Conservation (phyloP, 2,329 filamentous ascomycete genomes). For the Exophiala sp. region DNA sequence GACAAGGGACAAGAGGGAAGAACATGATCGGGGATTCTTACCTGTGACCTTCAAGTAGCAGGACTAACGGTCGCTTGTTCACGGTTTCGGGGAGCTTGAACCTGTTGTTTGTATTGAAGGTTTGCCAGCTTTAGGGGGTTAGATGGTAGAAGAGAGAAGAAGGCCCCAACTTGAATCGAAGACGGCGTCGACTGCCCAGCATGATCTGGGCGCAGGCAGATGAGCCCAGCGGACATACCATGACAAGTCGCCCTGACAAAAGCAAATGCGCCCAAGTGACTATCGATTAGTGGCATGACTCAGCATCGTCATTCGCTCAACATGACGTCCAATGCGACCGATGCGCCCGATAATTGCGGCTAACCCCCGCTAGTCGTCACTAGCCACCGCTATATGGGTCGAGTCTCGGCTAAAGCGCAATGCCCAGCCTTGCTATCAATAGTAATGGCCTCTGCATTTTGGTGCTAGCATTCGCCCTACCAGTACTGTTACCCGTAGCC, state of each 20-base stretch:
- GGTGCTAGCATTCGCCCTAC: too few species aligned
- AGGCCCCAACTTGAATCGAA: not conserved
- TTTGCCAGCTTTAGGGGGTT: not conserved
- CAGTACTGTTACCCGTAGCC: too few species aligned
- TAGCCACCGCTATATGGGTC: constrained; percentile 1
- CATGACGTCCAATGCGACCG: not conserved
- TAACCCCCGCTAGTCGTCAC: not conserved
- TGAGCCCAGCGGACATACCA: not conserved
- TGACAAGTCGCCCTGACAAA: constrained; percentile 14
- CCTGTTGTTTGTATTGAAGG: not conserved
- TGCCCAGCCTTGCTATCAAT: constrained; percentile 18
- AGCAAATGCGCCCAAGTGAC: constrained; percentile 2
- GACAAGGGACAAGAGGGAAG: not conserved
- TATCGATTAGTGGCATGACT: constrained; percentile 9
- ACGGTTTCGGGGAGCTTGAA: not conserved
- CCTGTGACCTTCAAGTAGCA: not conserved
- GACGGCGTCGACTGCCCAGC: not conserved
- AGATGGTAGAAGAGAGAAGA: not conserved
- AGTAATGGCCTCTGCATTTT: too few species aligned
- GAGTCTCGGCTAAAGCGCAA: constrained; percentile 2
- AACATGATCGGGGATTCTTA: not conserved
- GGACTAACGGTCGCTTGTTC: not conserved
- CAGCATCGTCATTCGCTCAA: not conserved
- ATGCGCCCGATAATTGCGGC: too few species aligned
- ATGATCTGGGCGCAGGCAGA: not conserved